These are phyloP conservation scores for Azolla pinnata DNA, from an alignment of 75 land plant genomes.

Conservation along the genomic window DNA sequence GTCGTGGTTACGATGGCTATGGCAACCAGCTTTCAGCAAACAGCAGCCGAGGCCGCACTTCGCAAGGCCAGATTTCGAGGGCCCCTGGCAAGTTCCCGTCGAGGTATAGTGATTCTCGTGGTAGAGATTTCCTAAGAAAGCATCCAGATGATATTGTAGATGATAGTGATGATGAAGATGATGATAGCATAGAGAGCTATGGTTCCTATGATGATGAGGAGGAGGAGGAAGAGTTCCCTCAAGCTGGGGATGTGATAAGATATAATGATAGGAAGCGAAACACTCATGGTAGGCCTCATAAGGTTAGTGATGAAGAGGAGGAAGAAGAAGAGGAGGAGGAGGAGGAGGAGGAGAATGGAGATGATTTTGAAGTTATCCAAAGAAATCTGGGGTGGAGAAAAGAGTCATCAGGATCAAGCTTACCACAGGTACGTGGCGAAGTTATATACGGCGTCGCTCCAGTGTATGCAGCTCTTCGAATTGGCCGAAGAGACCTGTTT, in stretches of 20 bases:
- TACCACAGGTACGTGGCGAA: conserved; percentile 68
- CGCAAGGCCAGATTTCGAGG: neutral
- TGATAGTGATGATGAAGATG: neutral
- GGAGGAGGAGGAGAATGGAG: conserved; percentile 17
- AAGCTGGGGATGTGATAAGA: conserved; percentile 7
- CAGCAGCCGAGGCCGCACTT: neutral
- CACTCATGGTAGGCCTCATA: neutral
- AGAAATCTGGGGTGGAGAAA: no score
- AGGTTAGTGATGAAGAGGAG: conserved; percentile 2
- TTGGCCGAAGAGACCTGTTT: conserved; percentile 63
- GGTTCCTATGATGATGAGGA: neutral
- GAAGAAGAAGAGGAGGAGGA: conserved; percentile 4
- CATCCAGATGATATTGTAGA: neutral
- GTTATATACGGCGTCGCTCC: conserved; percentile 89
- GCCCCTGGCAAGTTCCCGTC: neutral
- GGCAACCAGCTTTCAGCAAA: neutral
- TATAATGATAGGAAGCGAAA: neutral
- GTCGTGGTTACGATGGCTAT: neutral
- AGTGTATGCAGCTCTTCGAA: conserved; percentile 67
- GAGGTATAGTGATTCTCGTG: neutral
- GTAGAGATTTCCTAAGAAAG: neutral
- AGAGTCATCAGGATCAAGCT: conserved; percentile 35
- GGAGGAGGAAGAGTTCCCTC: conserved; percentile 4
- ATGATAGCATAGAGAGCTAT: neutral
- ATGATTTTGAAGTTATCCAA: conserved; percentile 34